Evolutionary conservation across 2,329 filamentous ascomycete genomes (phyloP), one percentile per base, ranked within the genome.

Genomic region (Penicillium sp.): DNA sequence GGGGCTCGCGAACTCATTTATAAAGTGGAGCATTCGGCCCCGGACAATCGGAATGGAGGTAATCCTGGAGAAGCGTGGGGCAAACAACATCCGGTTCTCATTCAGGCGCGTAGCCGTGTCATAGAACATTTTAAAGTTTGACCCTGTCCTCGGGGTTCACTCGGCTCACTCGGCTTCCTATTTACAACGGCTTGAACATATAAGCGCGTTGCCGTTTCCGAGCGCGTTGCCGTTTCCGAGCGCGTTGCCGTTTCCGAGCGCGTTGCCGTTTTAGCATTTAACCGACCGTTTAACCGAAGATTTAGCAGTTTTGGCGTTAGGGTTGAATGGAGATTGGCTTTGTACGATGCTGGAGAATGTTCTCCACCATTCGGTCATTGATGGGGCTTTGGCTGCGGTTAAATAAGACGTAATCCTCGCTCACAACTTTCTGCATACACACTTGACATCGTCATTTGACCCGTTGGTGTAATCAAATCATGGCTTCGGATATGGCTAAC

Each of bases 41-140:
- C 35, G 35, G 35, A 10, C 8, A 47, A 11, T 52, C 24, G 35
- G 35, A 39, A 39, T 19, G n/a, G 35, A 39, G 3, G 16, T 14
- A 54, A 39, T 37, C 31, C 52, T 48, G 47, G 52, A 27, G 37
- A 52, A 47, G 29, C 52, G 53, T 37, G 55, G 52, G 57, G 69
- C 58, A 37, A 50, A 51, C 50, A 19, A 16, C 44, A 10, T 39
- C 35, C 35, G 9, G n/a, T 8, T 10, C 4, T 39, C n/a, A 37
- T 62, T 61, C 50, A 69, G 58, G 51, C 65, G 60, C 41, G 63
- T 63, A 62, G 49, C 54, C 57, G 35, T 39, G 35, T 19, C n/a
- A 39, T 19, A 10, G n/a, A 39, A 50, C 61, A 59, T 55, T 63
- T 41, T 54, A 52, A n/a, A 19, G 35, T 29, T 26, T 24, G 21